phyloP scores from a whole-genome alignment of 2,329 filamentous ascomycete species.

The Aspergillus pseudonomiae region DNA sequence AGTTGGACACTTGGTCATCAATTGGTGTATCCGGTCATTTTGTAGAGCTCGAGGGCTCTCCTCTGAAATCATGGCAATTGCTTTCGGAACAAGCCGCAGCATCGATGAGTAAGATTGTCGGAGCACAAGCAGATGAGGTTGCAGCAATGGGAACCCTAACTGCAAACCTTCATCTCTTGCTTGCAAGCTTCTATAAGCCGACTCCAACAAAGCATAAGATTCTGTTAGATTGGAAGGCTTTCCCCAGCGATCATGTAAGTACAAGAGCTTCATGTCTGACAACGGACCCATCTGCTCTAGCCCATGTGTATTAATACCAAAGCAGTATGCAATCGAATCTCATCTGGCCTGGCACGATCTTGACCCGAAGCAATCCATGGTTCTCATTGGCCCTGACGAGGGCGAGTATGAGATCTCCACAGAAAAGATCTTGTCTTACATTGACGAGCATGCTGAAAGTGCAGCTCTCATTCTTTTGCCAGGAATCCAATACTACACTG shows the following conservation, averaged over 20 bases:
- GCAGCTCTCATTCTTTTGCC: constrained; percentile 78
- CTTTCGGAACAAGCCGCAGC: constrained; percentile 73
- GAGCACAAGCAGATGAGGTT: constrained; percentile 71
- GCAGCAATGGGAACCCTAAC: constrained; percentile 87
- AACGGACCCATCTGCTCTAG: not conserved
- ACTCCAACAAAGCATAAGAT: constrained; percentile 69
- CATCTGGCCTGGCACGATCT: constrained; percentile 73
- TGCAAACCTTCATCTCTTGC: constrained; percentile 74
- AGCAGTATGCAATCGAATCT: constrained; percentile 77
- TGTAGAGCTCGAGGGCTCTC: constrained; percentile 65
- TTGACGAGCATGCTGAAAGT: constrained; percentile 71
- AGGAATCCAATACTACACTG: constrained; percentile 89
- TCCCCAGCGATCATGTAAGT: constrained; percentile 78
- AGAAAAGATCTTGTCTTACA: constrained; percentile 68
- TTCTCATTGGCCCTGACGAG: constrained; percentile 69
- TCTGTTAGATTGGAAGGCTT: constrained; percentile 82
- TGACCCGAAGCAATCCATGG: constrained; percentile 67
- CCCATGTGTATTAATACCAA: constrained; percentile 13
- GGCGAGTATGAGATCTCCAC: constrained; percentile 65
- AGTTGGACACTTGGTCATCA: constrained; percentile 79
- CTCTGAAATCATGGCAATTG: constrained; percentile 73
- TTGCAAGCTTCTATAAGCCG: constrained; percentile 81
- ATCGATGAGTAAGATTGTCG: constrained; percentile 72
- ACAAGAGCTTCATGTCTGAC: not conserved
- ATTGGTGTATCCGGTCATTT: constrained; percentile 86